These are phyloP conservation scores for Haplosporangium sp. DNA, from an alignment of 371 early-diverging fungal genomes.

Conservation along the genomic window DNA sequence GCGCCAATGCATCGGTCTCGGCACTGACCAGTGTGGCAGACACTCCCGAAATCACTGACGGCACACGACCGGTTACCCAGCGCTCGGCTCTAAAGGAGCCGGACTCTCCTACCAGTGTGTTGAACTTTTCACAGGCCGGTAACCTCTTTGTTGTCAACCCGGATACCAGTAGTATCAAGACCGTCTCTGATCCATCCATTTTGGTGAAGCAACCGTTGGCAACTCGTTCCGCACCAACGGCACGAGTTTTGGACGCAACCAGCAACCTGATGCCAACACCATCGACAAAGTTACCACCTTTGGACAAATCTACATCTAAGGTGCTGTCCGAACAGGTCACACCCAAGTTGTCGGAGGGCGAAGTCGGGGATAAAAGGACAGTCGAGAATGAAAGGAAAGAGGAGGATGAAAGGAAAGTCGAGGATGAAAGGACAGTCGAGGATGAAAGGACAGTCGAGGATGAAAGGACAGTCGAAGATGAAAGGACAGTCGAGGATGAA, in stretches of 20 bases:
- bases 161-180: slow-evolving; percentile 11
- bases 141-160: slow-evolving; percentile 54
- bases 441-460: neutral
- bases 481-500: neutral
- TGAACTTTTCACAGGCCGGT: slow-evolving; percentile 47
- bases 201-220: neutral
- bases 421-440: neutral
- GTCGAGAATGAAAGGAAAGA: slow-evolving; percentile 1
- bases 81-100: slow-evolving; percentile 44
- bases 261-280: neutral
- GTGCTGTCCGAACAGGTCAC: neutral
- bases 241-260: neutral
- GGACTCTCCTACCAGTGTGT: slow-evolving; percentile 46
- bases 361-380: neutral
- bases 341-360: neutral
- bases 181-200: slow-evolving; percentile 6
- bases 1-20: slow-evolving; percentile 5
- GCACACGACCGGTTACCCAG: slow-evolving; percentile 9
- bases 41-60: slow-evolving; percentile 2
- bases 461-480: neutral
- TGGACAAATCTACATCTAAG: slow-evolving; percentile 14
- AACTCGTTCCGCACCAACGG: neutral
- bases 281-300: neutral
- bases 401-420: too few relatives aligned
- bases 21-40: neutral